Evolutionary conservation across 192 early-diverging fungal genomes (phyloP), one percentile per base, ranked within the genome.

Genomic region (Borealophlyctis nickersoniae): DNA sequence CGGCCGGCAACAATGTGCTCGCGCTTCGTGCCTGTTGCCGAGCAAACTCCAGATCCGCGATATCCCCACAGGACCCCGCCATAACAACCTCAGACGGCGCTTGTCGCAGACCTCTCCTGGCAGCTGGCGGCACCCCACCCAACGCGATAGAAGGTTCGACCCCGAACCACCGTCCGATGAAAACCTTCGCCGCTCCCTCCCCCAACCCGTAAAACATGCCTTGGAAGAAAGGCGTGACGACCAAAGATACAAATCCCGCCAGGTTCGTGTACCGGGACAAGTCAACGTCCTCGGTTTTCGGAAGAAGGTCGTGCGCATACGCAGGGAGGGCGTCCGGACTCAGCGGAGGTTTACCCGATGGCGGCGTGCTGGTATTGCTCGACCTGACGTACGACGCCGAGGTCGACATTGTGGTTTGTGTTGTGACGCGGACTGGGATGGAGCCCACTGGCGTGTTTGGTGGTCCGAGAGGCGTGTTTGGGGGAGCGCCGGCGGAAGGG

Each of bases 201-300:
- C 80, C 80, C 27, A 81, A 58, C 3, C 79, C 79, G 56, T 81
- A 73, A 57, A 81, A 81, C 68, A 81, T 68, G 22, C 79, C 79
- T 65, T 81, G 76, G 36, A 70, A 67, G 49, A 73, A 75, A 29
- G 73, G 73, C 4, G 69, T 65, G 35, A 75, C 32, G 49, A 70
- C 61, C 9, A 75, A 49, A 49, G 60, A 54, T 11, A 66, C 54
- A 26, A 71, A 49, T 26, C 58, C 52, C 32, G 48, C 39, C 19
- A 69, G 35, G 55, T 33, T 62, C 4, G 48, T 16, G 48, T 68
- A 68, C 16, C 49, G 22, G 9, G 34, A 7, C 13, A 61, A 29
- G 27, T 26, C n/a, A 58, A 22, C 24, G 60, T 45, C 39, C 19
- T 45, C 39, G 7, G 7, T 45, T 19, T 45, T 7, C 19, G 39